Evolutionary conservation across 2,329 filamentous ascomycete genomes (phyloP), one percentile per base, ranked within the genome.

Genomic region (Cylindrodendrum hubeiense): DNA sequence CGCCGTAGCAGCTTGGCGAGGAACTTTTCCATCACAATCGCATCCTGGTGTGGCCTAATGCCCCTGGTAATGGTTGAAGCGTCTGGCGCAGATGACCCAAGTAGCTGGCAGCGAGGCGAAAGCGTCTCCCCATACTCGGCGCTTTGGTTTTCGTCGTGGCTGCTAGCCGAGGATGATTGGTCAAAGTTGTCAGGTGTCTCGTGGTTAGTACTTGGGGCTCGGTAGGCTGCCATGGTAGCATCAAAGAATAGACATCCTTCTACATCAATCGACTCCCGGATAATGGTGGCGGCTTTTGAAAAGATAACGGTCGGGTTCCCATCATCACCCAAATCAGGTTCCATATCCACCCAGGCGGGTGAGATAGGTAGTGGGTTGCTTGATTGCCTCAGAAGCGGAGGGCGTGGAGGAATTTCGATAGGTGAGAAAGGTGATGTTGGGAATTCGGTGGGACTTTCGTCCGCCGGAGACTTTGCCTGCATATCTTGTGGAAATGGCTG

Each of bases 271-370:
- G 81, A 79, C 30, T 83, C 75, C 1, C 80, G 71, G 8, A 86
- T 76, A 2, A 85, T 75, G 22, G 79, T 79, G 15, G 83, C 80
- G 9, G 84, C 84, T 21, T 80, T 82, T 0, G 79, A 79, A 51
- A 84, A 83, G 2, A 84, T 69, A 5, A n/a, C n/a, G n/a, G n/a
- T n/a, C n/a, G n/a, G n/a, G n/a, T 3, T 73, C 54, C 0, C 52
- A 26, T 3, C 66, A 59, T 64, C 54, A 61, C 54, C 9, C 24
- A 54, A 22, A 1, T 63, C 58, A 30, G 26, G 8, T 28, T n/a
- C n/a, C n/a, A 28, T 28, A 28, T 4, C 26, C 5, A 5, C 26
- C 26, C 4, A 28, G 26, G 26, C 8, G 4, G 4, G 26, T 28
- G 26, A 4, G 26, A 4, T 4, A 28, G 26, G 8, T 5, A 28